A percentile compares a stretch with the other conserved stretches of the same genome.
Conservation (phyloP, 1,284 basidiomycete species). For the Veloporphyrellus conicus region DNA sequence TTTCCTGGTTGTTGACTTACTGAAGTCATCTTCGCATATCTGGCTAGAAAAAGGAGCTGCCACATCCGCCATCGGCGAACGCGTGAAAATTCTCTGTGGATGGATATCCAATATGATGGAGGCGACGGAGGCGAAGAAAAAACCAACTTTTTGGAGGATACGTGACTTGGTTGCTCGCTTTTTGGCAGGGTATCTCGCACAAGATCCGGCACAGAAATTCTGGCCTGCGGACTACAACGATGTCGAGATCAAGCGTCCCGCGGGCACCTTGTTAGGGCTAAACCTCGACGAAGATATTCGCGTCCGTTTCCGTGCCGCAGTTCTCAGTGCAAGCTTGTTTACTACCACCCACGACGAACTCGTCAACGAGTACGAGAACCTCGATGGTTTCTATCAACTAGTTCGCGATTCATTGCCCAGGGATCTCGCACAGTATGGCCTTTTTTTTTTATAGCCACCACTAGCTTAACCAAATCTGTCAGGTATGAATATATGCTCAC, state of each 20-base stretch:
- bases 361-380: constrained; percentile 18
- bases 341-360: constrained; percentile 30
- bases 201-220: constrained; percentile 54
- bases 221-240: constrained; percentile 42
- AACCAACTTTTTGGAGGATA: constrained; percentile 61
- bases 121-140: constrained; percentile 33
- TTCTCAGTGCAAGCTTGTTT: constrained; percentile 61
- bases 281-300: constrained; percentile 76
- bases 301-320: constrained; percentile 75
- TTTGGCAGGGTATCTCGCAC: constrained; percentile 58
- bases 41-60: constrained; percentile 53
- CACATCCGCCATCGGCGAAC: constrained; percentile 40
- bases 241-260: constrained; percentile 39
- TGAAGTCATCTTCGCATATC: constrained; percentile 59
- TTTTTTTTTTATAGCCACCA: not conserved
- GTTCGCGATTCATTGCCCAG: constrained; percentile 44
- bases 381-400: constrained; percentile 39
- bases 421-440: constrained; percentile 46
- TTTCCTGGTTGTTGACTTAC: constrained; percentile 54
- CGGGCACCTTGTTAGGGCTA: constrained; percentile 49
- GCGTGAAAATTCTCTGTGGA: constrained; percentile 47
- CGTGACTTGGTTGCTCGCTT: constrained; percentile 66
- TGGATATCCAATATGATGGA: constrained; percentile 50
- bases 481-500: constrained; percentile 80
- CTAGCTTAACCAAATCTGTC: constrained; percentile 5